Percentiles rank a stretch among this genome's conserved stretches.
Conservation (phyloP, 768 basidiomycete genomes). For the Lentinula guzmanii region DNA sequence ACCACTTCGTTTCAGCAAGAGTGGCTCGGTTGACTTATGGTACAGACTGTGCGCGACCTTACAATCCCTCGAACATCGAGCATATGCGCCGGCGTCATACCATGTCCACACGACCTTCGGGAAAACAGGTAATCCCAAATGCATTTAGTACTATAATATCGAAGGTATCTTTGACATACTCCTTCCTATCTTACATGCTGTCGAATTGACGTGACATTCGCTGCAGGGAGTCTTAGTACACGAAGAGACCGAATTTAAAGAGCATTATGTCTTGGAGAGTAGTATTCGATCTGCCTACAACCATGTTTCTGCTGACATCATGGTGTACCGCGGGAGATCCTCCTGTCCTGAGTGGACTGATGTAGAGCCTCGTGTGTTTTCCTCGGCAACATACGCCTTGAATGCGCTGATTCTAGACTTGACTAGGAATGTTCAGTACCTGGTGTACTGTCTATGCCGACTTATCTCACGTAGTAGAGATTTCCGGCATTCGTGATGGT, state of each 20-base stretch:
- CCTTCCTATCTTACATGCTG: not conserved
- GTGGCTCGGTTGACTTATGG: conserved; percentile 33
- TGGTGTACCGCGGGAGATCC: not conserved
- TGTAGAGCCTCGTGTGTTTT: not conserved
- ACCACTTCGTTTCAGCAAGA: conserved; percentile 31
- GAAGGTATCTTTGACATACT: not conserved
- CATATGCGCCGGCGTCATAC: conserved; percentile 14
- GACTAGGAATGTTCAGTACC: not conserved
- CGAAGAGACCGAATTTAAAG: not conserved
- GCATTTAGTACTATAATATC: not conserved
- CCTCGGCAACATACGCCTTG: not conserved
- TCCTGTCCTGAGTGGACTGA: not conserved
- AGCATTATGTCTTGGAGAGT: not conserved
- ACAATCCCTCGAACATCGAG: conserved; percentile 22
- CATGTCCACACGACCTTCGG: not conserved
- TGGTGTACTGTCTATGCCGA: not conserved
- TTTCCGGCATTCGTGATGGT: not conserved
- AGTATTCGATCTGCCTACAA: not conserved
- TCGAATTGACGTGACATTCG: not conserved
- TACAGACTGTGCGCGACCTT: conserved; percentile 15
- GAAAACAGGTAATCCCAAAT: not conserved
- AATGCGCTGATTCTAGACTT: not conserved
- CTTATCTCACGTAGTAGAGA: not conserved
- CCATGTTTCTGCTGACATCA: not conserved
- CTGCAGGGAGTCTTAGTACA: not conserved